phyloP scores from a whole-genome alignment of 176 grass and related monocot genomes.

The Lolium perenne region DNA sequence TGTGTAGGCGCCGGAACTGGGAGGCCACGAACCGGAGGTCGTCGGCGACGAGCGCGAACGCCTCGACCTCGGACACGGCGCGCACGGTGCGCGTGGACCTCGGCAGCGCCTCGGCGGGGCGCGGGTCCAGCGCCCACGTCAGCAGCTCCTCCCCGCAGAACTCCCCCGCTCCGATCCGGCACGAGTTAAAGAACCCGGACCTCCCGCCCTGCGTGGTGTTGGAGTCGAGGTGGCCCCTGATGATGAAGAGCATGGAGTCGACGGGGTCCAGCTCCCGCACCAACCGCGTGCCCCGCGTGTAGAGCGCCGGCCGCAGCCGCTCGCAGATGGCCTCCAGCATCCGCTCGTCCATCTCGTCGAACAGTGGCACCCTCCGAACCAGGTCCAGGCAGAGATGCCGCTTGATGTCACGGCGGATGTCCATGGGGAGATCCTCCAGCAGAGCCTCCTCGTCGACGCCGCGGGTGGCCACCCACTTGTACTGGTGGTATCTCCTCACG shows the following conservation, averaged over 20 bases:
- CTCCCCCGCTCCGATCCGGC: slow-evolving; percentile 84
- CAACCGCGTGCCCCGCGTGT: slow-evolving; percentile 71
- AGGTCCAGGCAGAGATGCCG: slow-evolving; percentile 94
- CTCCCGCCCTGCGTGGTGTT: slow-evolving; percentile 90
- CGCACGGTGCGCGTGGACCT: slow-evolving; percentile 83
- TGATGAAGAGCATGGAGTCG: slow-evolving; percentile 92
- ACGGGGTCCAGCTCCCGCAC: slow-evolving; percentile 90
- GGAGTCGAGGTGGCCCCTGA: slow-evolving; percentile 85
- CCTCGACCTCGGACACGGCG: slow-evolving; percentile 90
- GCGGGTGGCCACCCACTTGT: slow-evolving; percentile 80
- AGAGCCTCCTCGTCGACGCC: slow-evolving; percentile 88
- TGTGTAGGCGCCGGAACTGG: slow-evolving; percentile 84
- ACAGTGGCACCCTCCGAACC: slow-evolving; percentile 78
- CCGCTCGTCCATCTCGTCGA: slow-evolving; percentile 97
- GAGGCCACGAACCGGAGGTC: slow-evolving; percentile 84
- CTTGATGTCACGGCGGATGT: slow-evolving; percentile 93
- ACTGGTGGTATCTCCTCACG: slow-evolving; percentile 85
- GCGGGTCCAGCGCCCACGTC: slow-evolving; percentile 90
- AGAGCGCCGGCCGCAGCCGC: slow-evolving; percentile 81
- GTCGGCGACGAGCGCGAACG: slow-evolving; percentile 86
- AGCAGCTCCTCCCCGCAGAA: slow-evolving; percentile 99
- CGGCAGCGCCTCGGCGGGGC: slow-evolving; percentile 58
- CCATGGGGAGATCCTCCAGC: slow-evolving; percentile 75
- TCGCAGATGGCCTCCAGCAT: slow-evolving; percentile 99
- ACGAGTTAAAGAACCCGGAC: slow-evolving; percentile 90